Percentiles rank a stretch among this genome's conserved stretches.
Conservation (phyloP, 441 rosid genomes). For the Arabidopsis lyrata region DNA sequence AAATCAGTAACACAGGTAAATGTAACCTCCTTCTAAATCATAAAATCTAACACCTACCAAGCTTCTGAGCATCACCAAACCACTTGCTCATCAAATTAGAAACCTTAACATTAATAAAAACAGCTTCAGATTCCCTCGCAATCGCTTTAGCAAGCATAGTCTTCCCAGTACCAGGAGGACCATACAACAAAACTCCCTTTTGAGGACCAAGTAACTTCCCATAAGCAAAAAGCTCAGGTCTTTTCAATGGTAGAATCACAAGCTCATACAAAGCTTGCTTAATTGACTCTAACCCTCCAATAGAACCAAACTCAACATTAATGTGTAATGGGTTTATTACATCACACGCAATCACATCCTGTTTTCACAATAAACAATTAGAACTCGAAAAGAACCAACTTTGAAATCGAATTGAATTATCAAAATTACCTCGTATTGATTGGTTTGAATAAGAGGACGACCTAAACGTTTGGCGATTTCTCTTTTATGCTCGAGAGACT, state of each 20-base stretch:
- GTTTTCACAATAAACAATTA: constrained; percentile 11
- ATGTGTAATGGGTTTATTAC: constrained; percentile 90
- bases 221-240: constrained; percentile 85
- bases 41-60: constrained; percentile 58
- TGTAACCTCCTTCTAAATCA: not conserved
- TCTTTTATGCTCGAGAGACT: constrained; percentile 86
- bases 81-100: constrained; percentile 97
- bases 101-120: constrained; percentile 84
- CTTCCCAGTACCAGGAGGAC: constrained; percentile 98
- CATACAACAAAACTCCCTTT: constrained; percentile 91
- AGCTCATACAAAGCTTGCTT: constrained; percentile 84
- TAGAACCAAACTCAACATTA: constrained; percentile 86
- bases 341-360: constrained; percentile 98
- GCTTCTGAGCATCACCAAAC: constrained; percentile 99
- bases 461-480: constrained; percentile 88
- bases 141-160: constrained; percentile 99
- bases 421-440: constrained; percentile 72
- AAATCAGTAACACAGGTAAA: not conserved
- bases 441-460: constrained; percentile 86
- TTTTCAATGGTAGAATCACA: constrained; percentile 81
- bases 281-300: constrained; percentile 84
- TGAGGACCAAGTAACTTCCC: constrained; percentile 96
- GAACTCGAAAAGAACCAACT: not conserved
- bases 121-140: constrained; percentile 94
- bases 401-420: not conserved